Base-by-base conservation (phyloP, 257 asterid species). In the Primulina huaijiensis region DNA sequence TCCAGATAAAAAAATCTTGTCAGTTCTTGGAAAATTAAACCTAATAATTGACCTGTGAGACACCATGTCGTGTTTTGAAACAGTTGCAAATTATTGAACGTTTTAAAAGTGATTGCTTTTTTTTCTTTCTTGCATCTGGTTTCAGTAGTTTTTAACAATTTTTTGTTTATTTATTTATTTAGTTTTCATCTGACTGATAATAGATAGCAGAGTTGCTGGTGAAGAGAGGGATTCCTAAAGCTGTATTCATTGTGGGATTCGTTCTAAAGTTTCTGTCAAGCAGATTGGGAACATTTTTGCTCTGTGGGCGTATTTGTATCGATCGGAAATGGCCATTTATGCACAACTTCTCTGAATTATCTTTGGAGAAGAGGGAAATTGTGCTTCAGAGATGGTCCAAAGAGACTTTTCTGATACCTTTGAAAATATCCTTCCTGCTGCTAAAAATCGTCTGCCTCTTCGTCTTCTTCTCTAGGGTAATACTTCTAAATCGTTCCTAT, bases 161-260 rank as follows among this genome's bases (percentile, higher is more conserved):
- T 29, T 29, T 27, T 57, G 43, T 62, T 27, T 16, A 19, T n/a
- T n/a, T n/a, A n/a, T n/a, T n/a, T n/a, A n/a, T n/a, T n/a, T n/a
- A n/a, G n/a, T n/a, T n/a, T n/a, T n/a, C n/a, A n/a, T n/a, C n/a
- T n/a, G n/a, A n/a, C n/a, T n/a, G n/a, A n/a, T n/a, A n/a, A 67
- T 74, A 92, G 98, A 90, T 85, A 71, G 98, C 97, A 53, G 96
- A 86, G 77, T n/a, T 74, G 50, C 3, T 93, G 68, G 82, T 71
- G 78, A 80, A 80, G 82, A 83, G 89, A 73, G 78, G 76, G 21
- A 31, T 71, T 5, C 81, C 88, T 12, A 78, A 81, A 74, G 96
- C 83, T 21, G 71, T 87, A 74, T 53, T 74, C 43, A 12, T 89
- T 14, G 78, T 90, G 69, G 77, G 76, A 43, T 10, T 86, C 46